Base-by-base conservation (phyloP, 2,329 filamentous ascomycete species). In the Xylaria sp. region DNA sequence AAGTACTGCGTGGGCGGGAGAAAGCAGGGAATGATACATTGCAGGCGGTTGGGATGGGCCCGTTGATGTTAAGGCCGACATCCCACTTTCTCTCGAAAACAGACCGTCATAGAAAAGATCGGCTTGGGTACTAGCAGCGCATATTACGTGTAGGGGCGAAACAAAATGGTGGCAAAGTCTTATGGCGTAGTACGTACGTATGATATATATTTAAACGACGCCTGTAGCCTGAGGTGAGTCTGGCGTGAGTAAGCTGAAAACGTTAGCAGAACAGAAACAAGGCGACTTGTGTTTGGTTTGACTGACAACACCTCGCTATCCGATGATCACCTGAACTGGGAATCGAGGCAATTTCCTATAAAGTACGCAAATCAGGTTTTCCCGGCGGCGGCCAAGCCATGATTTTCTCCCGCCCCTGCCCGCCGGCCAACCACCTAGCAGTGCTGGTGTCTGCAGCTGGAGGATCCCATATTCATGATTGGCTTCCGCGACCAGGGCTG, bases 401-500 rank as follows among this genome's bases (percentile, higher is more conserved):
- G 35, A 8, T 58, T 64, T 61, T 61, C 45, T 51, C 51, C 56
- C 50, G 51, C 56, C 55, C 57, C 57, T 49, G 51, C 51, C 56
- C 50, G 51, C 56, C 55, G 61, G 33, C 40, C 52, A 64, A 57
- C 46, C 31, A 58, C 50, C 59, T 14, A 61, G 42, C 52, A 21
- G 31, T 58, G 58, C 40, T 38, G 51, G 43, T 28, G 23, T 61
- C 52, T 58, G 43, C 58, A 57, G 60, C 57, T 57, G 38, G 63
- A 57, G 56, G 63, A 65, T 63, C 63, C 25, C 60, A 55, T 63
- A 55, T 51, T 21, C 33, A 42, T 65, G 60, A 63, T 65, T 63
- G 60, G 63, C 53, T 54, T 51, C 17, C 15, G 25, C 14, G 40
- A 19, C 38, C 49, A 17, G 7, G 23, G 37, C 47, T 21, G 49